Evolutionary conservation across 129 eudicot genomes (phyloP).

Genomic region (Sambucus nigra): DNA sequence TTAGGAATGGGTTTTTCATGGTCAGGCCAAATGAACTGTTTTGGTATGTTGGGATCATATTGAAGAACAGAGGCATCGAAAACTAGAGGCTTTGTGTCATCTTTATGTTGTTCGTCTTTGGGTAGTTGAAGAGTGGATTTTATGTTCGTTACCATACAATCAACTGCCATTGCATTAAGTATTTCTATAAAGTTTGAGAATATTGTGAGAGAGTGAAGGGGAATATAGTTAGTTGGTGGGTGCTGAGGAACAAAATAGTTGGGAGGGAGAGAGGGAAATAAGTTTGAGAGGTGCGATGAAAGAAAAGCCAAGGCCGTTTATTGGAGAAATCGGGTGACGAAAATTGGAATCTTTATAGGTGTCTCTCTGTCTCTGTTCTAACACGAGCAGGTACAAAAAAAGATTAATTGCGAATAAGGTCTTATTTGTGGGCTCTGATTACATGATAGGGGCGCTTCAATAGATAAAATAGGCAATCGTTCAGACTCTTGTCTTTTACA

Average conservation of each 20-base stretch:
- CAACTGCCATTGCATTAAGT: constrained; percentile 16
- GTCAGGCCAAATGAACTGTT: constrained; percentile 25
- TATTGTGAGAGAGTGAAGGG: neutral
- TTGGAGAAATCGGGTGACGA: constrained; percentile 32
- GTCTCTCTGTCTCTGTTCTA: constrained; percentile 6
- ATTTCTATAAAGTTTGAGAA: neutral
- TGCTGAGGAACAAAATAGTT: too few species aligned
- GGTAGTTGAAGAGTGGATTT: neutral
- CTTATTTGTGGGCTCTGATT: constrained; percentile 11
- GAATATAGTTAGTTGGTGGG: neutral
- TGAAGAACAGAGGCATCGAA: constrained; percentile 19
- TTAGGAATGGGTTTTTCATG: constrained; percentile 32
- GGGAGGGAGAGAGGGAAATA: neutral
- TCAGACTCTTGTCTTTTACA: constrained; percentile 32
- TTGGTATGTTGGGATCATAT: constrained; percentile 12
- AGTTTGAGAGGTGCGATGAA: constrained; percentile 23
- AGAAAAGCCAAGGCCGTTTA: constrained; percentile 54
- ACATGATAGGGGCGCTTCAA: constrained; percentile 18
- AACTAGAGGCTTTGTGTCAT: neutral
- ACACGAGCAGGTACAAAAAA: constrained; percentile 12
- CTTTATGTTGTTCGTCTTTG: neutral
- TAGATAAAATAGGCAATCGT: constrained; percentile 27
- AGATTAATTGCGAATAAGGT: constrained; percentile 22
- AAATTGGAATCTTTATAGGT: constrained; percentile 35
- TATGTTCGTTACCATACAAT: neutral